Conservation (phyloP, 2,329 filamentous ascomycete species). For the Diaporthe sp. region DNA sequence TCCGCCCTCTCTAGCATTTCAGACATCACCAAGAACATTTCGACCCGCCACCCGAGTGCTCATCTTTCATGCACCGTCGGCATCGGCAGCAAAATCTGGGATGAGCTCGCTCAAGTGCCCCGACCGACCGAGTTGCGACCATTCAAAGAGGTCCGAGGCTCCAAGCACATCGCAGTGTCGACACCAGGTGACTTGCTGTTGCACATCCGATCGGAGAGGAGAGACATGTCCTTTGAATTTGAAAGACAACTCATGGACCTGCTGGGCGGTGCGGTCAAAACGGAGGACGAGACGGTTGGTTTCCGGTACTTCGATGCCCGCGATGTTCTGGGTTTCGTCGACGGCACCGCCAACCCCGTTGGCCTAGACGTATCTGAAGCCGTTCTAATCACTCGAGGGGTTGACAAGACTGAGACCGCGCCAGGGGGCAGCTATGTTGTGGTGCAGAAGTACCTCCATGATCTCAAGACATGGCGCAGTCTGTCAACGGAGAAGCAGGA, state of each 20-base stretch:
- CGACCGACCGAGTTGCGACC: background rate
- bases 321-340: conserved; percentile 2
- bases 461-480: conserved; percentile 3
- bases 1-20: conserved; percentile 1
- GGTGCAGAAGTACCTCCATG: conserved; percentile 1
- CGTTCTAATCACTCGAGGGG: background rate
- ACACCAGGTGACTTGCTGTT: conserved; percentile 10
- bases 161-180: conserved; percentile 5
- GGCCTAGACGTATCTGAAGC: background rate
- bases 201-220: conserved; percentile 9
- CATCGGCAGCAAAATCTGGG: background rate
- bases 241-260: conserved; percentile 8
- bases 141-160: conserved; percentile 1
- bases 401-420: background rate
- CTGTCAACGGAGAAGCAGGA: conserved; percentile 8
- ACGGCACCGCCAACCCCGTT: background rate
- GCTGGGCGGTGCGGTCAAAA: background rate
- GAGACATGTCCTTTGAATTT: conserved; percentile 15
- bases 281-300: background rate
- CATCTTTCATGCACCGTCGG: conserved; percentile 1
- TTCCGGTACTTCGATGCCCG: conserved; percentile 7
- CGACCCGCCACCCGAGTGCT: conserved; percentile 5
- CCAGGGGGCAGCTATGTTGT: background rate
- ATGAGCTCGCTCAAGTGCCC: background rate
- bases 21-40: conserved; percentile 15